These are phyloP conservation scores for Yamadazyma songkhlaensis DNA, from an alignment of 1,139 yeast species.

Conservation along the genomic window DNA sequence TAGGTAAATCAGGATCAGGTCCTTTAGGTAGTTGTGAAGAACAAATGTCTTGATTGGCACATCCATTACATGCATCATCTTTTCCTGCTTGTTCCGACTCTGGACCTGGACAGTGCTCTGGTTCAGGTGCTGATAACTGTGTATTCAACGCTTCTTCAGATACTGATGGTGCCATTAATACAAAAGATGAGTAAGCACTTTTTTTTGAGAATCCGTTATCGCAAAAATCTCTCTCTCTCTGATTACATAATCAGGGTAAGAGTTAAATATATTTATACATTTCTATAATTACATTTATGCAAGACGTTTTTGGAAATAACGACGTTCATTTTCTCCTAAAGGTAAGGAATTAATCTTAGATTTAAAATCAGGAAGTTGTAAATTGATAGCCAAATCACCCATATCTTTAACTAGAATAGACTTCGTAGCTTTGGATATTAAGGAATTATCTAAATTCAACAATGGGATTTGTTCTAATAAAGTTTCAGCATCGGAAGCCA, in stretches of 20 bases:
- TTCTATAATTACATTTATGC: background rate
- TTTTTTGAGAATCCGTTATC: no score
- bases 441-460: constrained; percentile 20
- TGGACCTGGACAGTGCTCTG: constrained; percentile 98
- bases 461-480: constrained; percentile 47
- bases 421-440: constrained; percentile 40
- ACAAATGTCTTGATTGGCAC: constrained; percentile 92
- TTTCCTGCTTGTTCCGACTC: constrained; percentile 92
- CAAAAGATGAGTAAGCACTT: background rate
- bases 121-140: constrained; percentile 53
- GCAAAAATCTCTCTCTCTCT: no score
- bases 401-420: constrained; percentile 50
- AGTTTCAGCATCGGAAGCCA: constrained; percentile 15
- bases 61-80: constrained; percentile 90
- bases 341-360: constrained; percentile 32
- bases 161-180: constrained; percentile 23
- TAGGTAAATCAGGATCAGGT: constrained; percentile 90
- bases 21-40: constrained; percentile 81
- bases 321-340: constrained; percentile 47
- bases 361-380: constrained; percentile 15
- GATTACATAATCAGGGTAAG: no score
- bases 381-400: constrained; percentile 37
- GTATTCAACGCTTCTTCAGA: constrained; percentile 15
- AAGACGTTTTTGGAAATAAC: constrained; percentile 28
- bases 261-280: no score